Base-by-base conservation (phyloP, 2,329 filamentous ascomycete species). In the Acephala macrosclerotiorum region DNA sequence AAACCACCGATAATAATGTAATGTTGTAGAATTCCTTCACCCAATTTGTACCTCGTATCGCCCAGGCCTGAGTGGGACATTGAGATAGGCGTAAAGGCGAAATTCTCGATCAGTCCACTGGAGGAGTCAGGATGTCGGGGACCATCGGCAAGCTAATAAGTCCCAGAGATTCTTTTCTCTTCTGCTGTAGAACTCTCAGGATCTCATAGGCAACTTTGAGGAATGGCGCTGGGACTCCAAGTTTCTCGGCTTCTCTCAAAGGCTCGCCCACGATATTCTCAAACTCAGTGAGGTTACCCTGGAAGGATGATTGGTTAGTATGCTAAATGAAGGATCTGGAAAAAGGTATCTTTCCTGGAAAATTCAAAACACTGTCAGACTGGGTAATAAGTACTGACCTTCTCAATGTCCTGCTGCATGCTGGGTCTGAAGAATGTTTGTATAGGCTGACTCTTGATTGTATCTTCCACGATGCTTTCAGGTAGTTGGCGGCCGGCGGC, bases 201-300 rank as follows among this genome's bases (percentile, higher is more conserved):
- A 86, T 69, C 18, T 83, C 83, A 77, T 87, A 87, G 70, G 86
- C 74, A n/a, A 78, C 83, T 74, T 84, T 82, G 74, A 85, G 66
- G 69, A 82, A 76, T 5, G 83, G 83, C 78, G 84, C 83, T 66
- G 83, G 81, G 9, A 83, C 77, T 0, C 83, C 83, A 58, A 82
- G 76, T 64, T 79, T 79, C 66, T 81, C 75, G 9, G 83, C 83
- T 40, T 84, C 80, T 66, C 83, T 74, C 45, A 86, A 79, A 6
- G 84, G 83, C 70, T 86, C 85, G 0, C 84, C 84, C 16, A 86
- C 70, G 57, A 86, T 85, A 53, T 85, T 84, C 70, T 86, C 84
- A 67, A 85, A 75, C 71, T 86, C 84, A 80, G 86, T 82, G 60
- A 80, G 84, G 70, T 86, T 87, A 18, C 84, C 82, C 81, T 81